These are phyloP conservation scores for Infundibulicybe gibba DNA, from an alignment of 768 basidiomycete genomes.

Conservation along the genomic window DNA sequence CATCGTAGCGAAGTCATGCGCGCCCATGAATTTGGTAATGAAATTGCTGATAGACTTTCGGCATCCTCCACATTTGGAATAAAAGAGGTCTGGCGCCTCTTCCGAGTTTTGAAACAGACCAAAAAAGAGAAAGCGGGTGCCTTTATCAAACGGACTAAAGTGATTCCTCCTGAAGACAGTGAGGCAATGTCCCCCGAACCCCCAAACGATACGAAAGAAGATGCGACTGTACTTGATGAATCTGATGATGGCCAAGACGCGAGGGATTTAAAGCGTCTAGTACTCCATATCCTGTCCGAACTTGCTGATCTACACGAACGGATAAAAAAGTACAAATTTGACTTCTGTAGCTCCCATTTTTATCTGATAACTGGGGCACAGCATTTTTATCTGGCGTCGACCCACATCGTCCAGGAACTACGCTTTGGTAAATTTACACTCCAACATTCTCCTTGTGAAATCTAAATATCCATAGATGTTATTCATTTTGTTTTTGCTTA, in stretches of 20 bases:
- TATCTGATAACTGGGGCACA: slow-evolving; percentile 15
- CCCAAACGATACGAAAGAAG: slow-evolving; percentile 1
- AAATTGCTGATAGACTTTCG: slow-evolving; percentile 42
- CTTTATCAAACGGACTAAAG: slow-evolving; percentile 13
- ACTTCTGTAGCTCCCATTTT: background rate
- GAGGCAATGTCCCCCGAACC: slow-evolving; percentile 8
- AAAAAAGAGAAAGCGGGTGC: slow-evolving; percentile 28
- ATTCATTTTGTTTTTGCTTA: slow-evolving; percentile 31
- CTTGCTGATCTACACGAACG: slow-evolving; percentile 63
- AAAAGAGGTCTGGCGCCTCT: slow-evolving; percentile 51
- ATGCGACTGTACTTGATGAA: slow-evolving; percentile 25
- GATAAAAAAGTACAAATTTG: slow-evolving; percentile 49
- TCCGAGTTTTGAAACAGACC: slow-evolving; percentile 36
- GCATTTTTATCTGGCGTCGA: slow-evolving; percentile 67
- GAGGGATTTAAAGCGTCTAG: slow-evolving; percentile 37
- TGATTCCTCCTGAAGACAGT: background rate
- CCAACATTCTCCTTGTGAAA: slow-evolving; percentile 2
- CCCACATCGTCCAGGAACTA: slow-evolving; percentile 48
- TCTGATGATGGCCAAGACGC: slow-evolving; percentile 28
- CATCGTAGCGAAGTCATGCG: slow-evolving; percentile 43
- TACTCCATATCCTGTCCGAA: slow-evolving; percentile 38
- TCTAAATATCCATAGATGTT: slow-evolving; percentile 27
- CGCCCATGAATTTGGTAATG: slow-evolving; percentile 50
- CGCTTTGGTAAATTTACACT: slow-evolving; percentile 32
- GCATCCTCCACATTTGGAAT: slow-evolving; percentile 42